phyloP scores from a whole-genome alignment of 179 eudicot genomes.

The Drosera spatulata region DNA sequence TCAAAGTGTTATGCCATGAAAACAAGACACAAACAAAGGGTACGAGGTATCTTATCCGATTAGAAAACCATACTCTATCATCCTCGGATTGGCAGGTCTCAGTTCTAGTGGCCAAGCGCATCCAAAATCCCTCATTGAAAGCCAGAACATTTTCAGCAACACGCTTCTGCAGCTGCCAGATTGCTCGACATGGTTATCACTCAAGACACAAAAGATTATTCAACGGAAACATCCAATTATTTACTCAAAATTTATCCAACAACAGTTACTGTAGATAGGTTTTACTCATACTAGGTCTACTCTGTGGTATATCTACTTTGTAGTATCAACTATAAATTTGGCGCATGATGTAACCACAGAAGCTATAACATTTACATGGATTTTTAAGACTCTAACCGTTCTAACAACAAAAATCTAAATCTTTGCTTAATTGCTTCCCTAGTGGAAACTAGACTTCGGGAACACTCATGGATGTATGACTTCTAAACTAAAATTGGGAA shows the following conservation, averaged over 20 bases:
- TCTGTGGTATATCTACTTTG: too few species aligned
- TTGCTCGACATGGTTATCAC: background rate
- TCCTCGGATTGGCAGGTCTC: slow-evolving; percentile 98
- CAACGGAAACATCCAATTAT: background rate
- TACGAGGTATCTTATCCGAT: slow-evolving; percentile 9
- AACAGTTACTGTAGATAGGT: too few species aligned
- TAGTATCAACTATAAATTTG: too few species aligned
- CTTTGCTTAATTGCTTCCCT: too few species aligned
- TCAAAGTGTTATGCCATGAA: background rate
- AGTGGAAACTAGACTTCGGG: too few species aligned
- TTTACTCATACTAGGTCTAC: too few species aligned
- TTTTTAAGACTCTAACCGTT: too few species aligned
- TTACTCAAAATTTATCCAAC: too few species aligned
- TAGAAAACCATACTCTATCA: slow-evolving; percentile 66
- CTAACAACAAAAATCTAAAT: too few species aligned
- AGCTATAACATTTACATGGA: background rate
- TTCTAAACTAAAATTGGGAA: background rate
- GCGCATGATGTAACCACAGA: too few species aligned
- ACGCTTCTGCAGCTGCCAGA: slow-evolving; percentile 63
- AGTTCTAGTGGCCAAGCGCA: slow-evolving; percentile 86
- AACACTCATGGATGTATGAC: too few species aligned
- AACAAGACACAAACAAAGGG: background rate
- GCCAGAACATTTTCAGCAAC: slow-evolving; percentile 92
- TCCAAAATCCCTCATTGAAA: slow-evolving; percentile 95
- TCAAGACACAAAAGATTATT: background rate